A percentile compares a stretch with the other conserved stretches of the same genome.
Conservation (phyloP, 2,329 filamentous ascomycete genomes). For the Phoma herbarum region DNA sequence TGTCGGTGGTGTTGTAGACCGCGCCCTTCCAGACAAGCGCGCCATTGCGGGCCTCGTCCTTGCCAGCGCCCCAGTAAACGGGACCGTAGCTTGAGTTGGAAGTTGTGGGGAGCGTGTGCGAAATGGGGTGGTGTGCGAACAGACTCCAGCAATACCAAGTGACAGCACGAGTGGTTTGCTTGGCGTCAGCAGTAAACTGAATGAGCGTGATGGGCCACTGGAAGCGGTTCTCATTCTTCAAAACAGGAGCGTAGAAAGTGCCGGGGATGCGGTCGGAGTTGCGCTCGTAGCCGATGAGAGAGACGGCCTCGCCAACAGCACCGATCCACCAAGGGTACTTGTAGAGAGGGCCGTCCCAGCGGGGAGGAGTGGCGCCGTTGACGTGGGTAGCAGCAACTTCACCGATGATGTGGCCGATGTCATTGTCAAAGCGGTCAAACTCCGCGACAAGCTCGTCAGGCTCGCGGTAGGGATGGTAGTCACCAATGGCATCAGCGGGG, state of each 20-base stretch:
- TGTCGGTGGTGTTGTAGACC: slow-evolving; percentile 59
- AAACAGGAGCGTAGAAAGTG: slow-evolving; percentile 49
- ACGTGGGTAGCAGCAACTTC: slow-evolving; percentile 49
- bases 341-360: slow-evolving; percentile 39
- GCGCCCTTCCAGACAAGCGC: slow-evolving; percentile 57
- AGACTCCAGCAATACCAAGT: slow-evolving; percentile 52
- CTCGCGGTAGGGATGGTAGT: slow-evolving; percentile 57
- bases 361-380: slow-evolving; percentile 37
- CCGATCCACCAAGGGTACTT: slow-evolving; percentile 59
- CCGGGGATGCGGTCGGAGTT: slow-evolving; percentile 68
- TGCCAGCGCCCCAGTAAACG: slow-evolving; percentile 58
- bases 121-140: slow-evolving; percentile 54
- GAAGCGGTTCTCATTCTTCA: slow-evolving; percentile 48
- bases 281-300: slow-evolving; percentile 70
- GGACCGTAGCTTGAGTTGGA: slow-evolving; percentile 53
- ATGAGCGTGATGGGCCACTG: slow-evolving; percentile 53
- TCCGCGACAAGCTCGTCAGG: slow-evolving; percentile 54
- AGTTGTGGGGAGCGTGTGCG: slow-evolving; percentile 54
- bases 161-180: slow-evolving; percentile 38
- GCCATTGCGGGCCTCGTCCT: slow-evolving; percentile 40
- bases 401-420: slow-evolving; percentile 43
- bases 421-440: slow-evolving; percentile 56
- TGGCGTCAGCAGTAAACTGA: slow-evolving; percentile 53
- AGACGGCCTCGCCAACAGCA: slow-evolving; percentile 71
- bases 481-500: slow-evolving; percentile 38